phyloP scores from a whole-genome alignment of 2,329 filamentous ascomycete species.

The Hyphodiscus sp. region DNA sequence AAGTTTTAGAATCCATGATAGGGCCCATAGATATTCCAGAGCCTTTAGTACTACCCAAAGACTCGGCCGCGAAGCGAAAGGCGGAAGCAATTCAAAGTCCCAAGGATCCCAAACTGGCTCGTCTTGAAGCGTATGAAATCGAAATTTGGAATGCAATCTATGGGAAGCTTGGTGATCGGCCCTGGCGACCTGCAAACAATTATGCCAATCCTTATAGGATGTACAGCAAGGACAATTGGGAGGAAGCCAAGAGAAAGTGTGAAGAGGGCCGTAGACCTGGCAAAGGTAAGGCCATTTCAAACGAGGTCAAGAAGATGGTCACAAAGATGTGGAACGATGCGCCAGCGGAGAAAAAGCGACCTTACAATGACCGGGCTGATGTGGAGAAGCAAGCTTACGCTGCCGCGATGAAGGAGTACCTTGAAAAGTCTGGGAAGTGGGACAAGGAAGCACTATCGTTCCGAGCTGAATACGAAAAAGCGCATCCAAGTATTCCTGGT shows the following conservation, averaged over 20 bases:
- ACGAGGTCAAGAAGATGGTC: conserved; percentile 78
- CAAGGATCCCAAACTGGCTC: conserved; percentile 45
- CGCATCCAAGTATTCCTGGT: conserved; percentile 41
- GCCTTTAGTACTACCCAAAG: conserved; percentile 66
- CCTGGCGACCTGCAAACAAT: conserved; percentile 63
- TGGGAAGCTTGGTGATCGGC: conserved; percentile 64
- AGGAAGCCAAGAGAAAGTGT: conserved; percentile 53
- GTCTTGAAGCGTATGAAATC: conserved; percentile 50
- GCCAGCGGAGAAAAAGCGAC: conserved; percentile 60
- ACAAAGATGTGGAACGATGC: conserved; percentile 89
- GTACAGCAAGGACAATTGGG: conserved; percentile 74
- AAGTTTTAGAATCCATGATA: conserved; percentile 73
- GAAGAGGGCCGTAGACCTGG: conserved; percentile 59
- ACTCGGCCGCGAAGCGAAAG: conserved; percentile 50
- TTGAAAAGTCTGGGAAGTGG: conserved; percentile 61
- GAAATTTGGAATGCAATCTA: conserved; percentile 47
- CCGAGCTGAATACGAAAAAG: conserved; percentile 44
- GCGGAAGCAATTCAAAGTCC: conserved; percentile 29
- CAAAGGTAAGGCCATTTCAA: conserved; percentile 61
- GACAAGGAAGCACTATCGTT: conserved; percentile 57
- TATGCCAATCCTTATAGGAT: conserved; percentile 82
- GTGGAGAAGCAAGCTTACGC: conserved; percentile 62
- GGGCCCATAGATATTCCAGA: conserved; percentile 73
- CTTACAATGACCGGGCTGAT: conserved; percentile 70
- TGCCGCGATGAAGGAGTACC: conserved; percentile 51